Percentiles rank a stretch among this genome's conserved stretches.
These are phyloP conservation scores for Buddleja alternifolia DNA, from an alignment of 257 asterid species.

Conservation along the genomic window DNA sequence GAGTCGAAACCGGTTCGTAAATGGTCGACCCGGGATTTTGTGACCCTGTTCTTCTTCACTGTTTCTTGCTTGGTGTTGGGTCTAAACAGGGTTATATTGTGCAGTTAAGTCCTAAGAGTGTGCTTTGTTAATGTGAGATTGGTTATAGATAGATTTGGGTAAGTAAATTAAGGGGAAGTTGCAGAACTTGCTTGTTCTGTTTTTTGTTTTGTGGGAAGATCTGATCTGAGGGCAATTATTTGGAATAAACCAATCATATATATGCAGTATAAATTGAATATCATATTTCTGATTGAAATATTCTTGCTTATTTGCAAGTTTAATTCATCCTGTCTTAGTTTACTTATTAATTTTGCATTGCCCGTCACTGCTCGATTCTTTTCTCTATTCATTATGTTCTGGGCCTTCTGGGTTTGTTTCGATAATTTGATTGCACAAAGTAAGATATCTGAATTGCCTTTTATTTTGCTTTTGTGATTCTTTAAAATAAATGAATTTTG, in stretches of 20 bases:
- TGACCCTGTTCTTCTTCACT: slow-evolving; percentile 64
- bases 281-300: no score
- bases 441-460: no score
- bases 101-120: slow-evolving; percentile 33
- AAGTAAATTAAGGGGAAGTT: slow-evolving; percentile 5
- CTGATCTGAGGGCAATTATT: neutral
- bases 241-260: neutral
- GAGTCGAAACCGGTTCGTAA: slow-evolving; percentile 57
- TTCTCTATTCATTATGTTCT: no score
- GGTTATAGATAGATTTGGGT: no score
- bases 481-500: no score
- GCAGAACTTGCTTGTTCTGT: slow-evolving; percentile 51
- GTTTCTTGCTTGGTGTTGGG: slow-evolving; percentile 68
- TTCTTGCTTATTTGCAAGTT: no score
- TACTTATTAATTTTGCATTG: no score
- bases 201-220: neutral
- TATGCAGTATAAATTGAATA: neutral
- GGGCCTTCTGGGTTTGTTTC: no score
- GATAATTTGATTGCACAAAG: no score
- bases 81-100: slow-evolving; percentile 62
- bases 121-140: neutral
- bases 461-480: no score
- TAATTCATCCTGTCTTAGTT: no score
- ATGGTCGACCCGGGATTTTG: slow-evolving; percentile 85
- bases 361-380: no score